These are phyloP conservation scores for Multifurca ochricompacta DNA, from an alignment of 768 basidiomycete species.

Conservation along the genomic window DNA sequence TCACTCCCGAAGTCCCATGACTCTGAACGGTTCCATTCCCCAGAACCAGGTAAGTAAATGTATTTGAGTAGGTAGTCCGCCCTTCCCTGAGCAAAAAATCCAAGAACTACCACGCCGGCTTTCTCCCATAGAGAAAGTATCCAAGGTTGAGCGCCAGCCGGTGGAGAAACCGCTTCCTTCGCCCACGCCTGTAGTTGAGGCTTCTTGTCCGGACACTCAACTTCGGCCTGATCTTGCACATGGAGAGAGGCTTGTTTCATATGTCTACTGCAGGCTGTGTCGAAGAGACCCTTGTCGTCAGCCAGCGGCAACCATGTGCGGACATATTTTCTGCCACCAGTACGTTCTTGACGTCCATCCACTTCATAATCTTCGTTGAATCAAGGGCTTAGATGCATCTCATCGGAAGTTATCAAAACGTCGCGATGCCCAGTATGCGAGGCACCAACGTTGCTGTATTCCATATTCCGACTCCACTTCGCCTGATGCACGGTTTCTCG, in stretches of 20 bases:
- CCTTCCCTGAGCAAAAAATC: neutral
- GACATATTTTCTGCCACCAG: slow-evolving; percentile 55
- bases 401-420: slow-evolving; percentile 37
- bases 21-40: neutral
- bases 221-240: neutral
- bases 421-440: slow-evolving; percentile 47
- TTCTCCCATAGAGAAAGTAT: neutral
- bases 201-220: neutral
- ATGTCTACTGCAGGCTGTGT: slow-evolving; percentile 42
- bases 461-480: slow-evolving; percentile 44
- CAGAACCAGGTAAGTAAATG: neutral
- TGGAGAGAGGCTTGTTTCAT: slow-evolving; percentile 10
- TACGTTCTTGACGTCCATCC: slow-evolving; percentile 25
- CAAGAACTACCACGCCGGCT: slow-evolving; percentile 1
- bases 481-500: neutral
- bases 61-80: neutral
- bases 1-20: slow-evolving; percentile 3
- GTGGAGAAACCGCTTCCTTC: neutral
- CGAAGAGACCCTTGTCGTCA: slow-evolving; percentile 41
- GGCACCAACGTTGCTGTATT: slow-evolving; percentile 45
- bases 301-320: slow-evolving; percentile 53
- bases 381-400: slow-evolving; percentile 40
- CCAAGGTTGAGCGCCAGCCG: neutral
- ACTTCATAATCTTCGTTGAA: neutral
- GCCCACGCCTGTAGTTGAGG: neutral